Conservation (phyloP, 108 stramenopile species). For the Stephanodiscus triporus region DNA sequence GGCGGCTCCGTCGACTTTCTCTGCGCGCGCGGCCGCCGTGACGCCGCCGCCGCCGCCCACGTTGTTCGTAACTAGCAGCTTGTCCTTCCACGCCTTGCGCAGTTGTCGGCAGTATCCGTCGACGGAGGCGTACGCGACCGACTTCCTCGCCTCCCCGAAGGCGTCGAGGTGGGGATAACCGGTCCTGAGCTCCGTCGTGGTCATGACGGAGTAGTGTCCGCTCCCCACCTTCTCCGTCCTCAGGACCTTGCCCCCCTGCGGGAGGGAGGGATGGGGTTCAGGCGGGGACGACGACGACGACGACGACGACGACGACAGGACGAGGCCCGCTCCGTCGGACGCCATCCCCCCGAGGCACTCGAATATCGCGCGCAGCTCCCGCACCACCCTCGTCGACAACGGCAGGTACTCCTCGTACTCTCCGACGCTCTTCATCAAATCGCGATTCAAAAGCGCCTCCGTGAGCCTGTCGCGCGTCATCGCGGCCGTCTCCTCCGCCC, state of each 20-base stretch:
- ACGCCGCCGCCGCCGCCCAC: not conserved
- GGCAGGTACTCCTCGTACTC: conserved; percentile 89
- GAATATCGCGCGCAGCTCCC: conserved; percentile 83
- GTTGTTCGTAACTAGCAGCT: conserved; percentile 17
- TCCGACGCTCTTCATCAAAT: conserved; percentile 83
- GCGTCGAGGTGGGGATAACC: conserved; percentile 87
- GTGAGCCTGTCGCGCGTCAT: conserved; percentile 73
- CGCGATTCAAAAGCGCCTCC: conserved; percentile 81
- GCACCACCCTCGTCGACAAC: conserved; percentile 71
- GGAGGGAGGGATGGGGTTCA: conserved; percentile 56
- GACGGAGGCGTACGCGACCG: conserved; percentile 64
- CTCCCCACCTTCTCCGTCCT: conserved; percentile 87
- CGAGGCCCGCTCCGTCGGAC: conserved; percentile 53
- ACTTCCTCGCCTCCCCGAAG: conserved; percentile 81
- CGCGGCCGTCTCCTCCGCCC: conserved; percentile 66
- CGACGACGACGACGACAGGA: conserved; percentile 11
- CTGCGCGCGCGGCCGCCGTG: conserved; percentile 19
- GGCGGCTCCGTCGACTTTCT: conserved; percentile 73
- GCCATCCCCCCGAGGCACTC: conserved; percentile 74
- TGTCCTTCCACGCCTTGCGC: conserved; percentile 73
- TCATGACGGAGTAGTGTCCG: conserved; percentile 67
- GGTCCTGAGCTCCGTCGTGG: conserved; percentile 55
- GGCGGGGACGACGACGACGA: conserved; percentile 6
- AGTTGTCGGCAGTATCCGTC: conserved; percentile 76
- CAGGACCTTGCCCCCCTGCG: conserved; percentile 63